Percentiles rank a stretch among this genome's conserved stretches.
Evolutionary conservation across 257 asterid genomes (phyloP).

Genomic region (Pogostemon cablin): DNA sequence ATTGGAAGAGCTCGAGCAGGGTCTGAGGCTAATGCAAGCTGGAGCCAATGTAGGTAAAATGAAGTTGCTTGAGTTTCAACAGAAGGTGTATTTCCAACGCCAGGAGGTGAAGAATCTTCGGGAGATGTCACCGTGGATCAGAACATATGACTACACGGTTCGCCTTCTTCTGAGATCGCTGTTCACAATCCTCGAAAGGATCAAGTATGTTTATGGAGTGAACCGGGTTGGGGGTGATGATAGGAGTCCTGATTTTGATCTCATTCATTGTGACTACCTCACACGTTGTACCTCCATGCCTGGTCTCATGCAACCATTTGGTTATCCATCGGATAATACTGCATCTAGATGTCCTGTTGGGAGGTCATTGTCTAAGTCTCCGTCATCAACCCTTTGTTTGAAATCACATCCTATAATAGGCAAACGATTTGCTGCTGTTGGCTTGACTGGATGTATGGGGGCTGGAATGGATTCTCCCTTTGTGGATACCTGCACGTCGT

Average conservation of each 20-base stretch:
- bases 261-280: conserved; percentile 28
- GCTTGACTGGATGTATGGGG: conserved; percentile 69
- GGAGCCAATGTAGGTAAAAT: conserved; percentile 46
- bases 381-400: conserved; percentile 43
- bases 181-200: conserved; percentile 56
- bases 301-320: conserved; percentile 38
- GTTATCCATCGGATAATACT: conserved; percentile 45
- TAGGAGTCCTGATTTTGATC: conserved; percentile 28
- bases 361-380: conserved; percentile 52
- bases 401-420: conserved; percentile 39
- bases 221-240: conserved; percentile 35
- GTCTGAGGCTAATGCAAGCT: conserved; percentile 47
- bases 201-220: conserved; percentile 48
- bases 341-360: conserved; percentile 39
- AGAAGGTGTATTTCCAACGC: conserved; percentile 63
- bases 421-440: conserved; percentile 48
- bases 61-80: conserved; percentile 58
- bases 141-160: conserved; percentile 61
- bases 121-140: conserved; percentile 73
- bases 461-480: conserved; percentile 61
- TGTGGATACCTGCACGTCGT: conserved; percentile 43
- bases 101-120: conserved; percentile 70
- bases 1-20: conserved; percentile 61
- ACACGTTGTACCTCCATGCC: conserved; percentile 52
- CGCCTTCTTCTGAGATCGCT: conserved; percentile 69